Evolutionary conservation across 306 rosid genomes (phyloP).

Genomic region (Fagus crenata): DNA sequence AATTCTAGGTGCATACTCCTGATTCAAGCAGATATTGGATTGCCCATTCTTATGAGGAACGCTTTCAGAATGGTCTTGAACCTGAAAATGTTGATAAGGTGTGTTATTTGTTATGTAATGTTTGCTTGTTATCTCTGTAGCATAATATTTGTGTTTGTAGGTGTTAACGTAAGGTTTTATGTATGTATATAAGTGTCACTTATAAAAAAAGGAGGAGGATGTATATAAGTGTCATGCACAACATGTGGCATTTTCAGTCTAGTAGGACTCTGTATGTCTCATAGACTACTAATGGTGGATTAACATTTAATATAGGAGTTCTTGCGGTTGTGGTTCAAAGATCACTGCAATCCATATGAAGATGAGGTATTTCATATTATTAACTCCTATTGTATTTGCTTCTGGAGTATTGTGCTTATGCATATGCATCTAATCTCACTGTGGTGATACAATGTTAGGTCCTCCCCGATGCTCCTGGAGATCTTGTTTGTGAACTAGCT

Average conservation of each 20-base stretch:
- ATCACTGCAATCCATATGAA: conserved; percentile 88
- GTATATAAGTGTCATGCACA: neutral
- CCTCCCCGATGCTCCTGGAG: conserved; percentile 95
- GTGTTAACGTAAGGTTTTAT: neutral
- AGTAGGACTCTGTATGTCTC: conserved; percentile 9
- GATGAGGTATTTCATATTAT: conserved; percentile 62
- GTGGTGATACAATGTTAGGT: conserved; percentile 50
- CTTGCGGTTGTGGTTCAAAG: conserved; percentile 95
- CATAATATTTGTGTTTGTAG: neutral
- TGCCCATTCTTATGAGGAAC: conserved; percentile 72
- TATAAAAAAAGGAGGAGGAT: too few relatives aligned
- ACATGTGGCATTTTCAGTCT: neutral
- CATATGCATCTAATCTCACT: conserved; percentile 31
- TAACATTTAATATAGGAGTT: conserved; percentile 61
- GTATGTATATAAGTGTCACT: neutral
- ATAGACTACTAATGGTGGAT: conserved; percentile 25
- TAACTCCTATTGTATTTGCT: conserved; percentile 5
- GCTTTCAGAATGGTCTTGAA: conserved; percentile 71
- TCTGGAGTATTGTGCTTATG: conserved; percentile 10
- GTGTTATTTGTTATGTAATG: conserved; percentile 12
- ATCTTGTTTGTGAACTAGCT: conserved; percentile 86
- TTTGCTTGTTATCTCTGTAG: conserved; percentile 15
- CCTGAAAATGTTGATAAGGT: conserved; percentile 99
- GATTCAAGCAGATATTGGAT: conserved; percentile 99
- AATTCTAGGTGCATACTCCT: conserved; percentile 85